phyloP scores from a whole-genome alignment of 1,139 yeast genomes.

The Suhomyces terraborum region DNA sequence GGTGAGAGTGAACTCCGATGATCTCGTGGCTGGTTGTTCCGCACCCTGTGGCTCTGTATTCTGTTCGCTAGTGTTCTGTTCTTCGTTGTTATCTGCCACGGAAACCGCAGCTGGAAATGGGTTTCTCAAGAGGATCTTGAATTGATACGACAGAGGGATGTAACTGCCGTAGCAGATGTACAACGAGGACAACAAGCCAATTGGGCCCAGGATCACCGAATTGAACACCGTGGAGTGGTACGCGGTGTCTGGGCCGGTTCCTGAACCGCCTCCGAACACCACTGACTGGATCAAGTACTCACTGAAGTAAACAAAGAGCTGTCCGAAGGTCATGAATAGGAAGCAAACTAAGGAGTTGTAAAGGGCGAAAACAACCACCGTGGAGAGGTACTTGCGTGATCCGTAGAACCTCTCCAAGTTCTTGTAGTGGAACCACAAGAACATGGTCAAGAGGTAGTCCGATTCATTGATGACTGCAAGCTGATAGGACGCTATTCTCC shows the following conservation, averaged over 20 bases:
- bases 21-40: constrained; percentile 1
- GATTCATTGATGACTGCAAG: constrained; percentile 63
- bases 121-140: constrained; percentile 46
- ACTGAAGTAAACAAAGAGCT: constrained; percentile 34
- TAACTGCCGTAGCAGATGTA: constrained; percentile 56
- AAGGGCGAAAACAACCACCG: constrained; percentile 33
- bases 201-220: constrained; percentile 58
- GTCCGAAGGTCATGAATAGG: constrained; percentile 42
- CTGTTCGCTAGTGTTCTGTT: too few relatives aligned
- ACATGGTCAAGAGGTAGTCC: constrained; percentile 55
- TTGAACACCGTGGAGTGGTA: constrained; percentile 38
- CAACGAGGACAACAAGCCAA: constrained; percentile 60
- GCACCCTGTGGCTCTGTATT: background rate
- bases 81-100: background rate
- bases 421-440: constrained; percentile 61
- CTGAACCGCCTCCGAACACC: constrained; percentile 4
- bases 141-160: constrained; percentile 64
- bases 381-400: constrained; percentile 54
- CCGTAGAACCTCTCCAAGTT: constrained; percentile 68
- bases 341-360: constrained; percentile 40
- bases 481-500: constrained; percentile 64
- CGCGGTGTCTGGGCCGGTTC: constrained; percentile 2
- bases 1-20: constrained; percentile 43
- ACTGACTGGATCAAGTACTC: constrained; percentile 25
- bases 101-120: constrained; percentile 17